A percentile compares a stretch with the other conserved stretches of the same genome.
Evolutionary conservation across 192 early-diverging fungal genomes (phyloP).

Genomic region (Backusella luteola): DNA sequence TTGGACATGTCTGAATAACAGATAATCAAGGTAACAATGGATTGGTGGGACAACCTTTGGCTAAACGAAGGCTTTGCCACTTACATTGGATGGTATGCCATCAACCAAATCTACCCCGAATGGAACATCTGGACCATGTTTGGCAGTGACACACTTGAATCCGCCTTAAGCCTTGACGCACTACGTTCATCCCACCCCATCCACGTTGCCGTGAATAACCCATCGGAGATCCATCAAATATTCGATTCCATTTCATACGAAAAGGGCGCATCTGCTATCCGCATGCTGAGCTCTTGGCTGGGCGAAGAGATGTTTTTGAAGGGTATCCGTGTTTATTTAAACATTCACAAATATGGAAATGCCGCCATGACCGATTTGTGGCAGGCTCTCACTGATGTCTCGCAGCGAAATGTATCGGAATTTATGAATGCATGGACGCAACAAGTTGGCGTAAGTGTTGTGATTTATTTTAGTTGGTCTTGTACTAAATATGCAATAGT

Average conservation of each 20-base stretch:
- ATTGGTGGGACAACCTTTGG: slow-evolving; percentile 34
- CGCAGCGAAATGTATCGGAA: slow-evolving; percentile 71
- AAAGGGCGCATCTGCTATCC: slow-evolving; percentile 91
- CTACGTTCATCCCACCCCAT: slow-evolving; percentile 90
- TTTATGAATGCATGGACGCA: slow-evolving; percentile 92
- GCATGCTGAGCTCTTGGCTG: slow-evolving; percentile 82
- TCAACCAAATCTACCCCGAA: slow-evolving; percentile 87
- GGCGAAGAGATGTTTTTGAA: slow-evolving; percentile 64
- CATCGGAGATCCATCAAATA: slow-evolving; percentile 88
- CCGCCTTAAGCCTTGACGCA: slow-evolving; percentile 76
- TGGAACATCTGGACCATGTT: slow-evolving; percentile 92
- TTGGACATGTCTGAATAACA: background rate
- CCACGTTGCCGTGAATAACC: slow-evolving; percentile 79
- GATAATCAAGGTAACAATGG: slow-evolving; percentile 10
- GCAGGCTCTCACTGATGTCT: slow-evolving; percentile 70
- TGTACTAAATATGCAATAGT: slow-evolving; percentile 25
- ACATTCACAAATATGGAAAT: slow-evolving; percentile 81
- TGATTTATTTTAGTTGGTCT: background rate
- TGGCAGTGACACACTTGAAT: slow-evolving; percentile 68
- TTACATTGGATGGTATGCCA: slow-evolving; percentile 87
- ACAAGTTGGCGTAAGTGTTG: slow-evolving; percentile 62
- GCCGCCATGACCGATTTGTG: slow-evolving; percentile 86
- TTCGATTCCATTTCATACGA: slow-evolving; percentile 90
- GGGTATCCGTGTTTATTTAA: slow-evolving; percentile 72
- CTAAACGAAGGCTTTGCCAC: slow-evolving; percentile 98